Evolutionary conservation across 805 yeast genomes (phyloP).

Genomic region (Monosporozyma aquatica): DNA sequence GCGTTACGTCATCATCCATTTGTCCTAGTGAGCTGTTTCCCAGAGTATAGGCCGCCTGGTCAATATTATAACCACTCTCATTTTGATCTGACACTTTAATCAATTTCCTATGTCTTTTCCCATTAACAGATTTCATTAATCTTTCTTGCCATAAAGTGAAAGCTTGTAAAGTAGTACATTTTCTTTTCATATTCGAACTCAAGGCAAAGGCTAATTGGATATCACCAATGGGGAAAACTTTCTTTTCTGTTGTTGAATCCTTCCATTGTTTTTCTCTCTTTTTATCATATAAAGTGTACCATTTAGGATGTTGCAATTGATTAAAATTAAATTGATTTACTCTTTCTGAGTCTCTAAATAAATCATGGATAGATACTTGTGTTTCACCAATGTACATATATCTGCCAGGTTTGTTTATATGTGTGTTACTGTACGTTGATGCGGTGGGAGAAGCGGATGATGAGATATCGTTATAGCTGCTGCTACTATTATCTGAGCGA

Average conservation of each 20-base stretch:
- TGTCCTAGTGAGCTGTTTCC: no score
- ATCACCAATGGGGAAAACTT: conserved; percentile 17
- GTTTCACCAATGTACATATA: conserved; percentile 27
- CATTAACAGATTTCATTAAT: conserved; percentile 2
- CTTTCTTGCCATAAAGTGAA: conserved; percentile 19
- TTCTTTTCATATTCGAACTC: conserved; percentile 10
- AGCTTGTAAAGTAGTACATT: conserved; percentile 14
- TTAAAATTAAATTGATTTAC: conserved; percentile 1
- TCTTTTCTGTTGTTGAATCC: conserved; percentile 7
- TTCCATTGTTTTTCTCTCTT: conserved; percentile 9
- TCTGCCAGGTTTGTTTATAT: neutral
- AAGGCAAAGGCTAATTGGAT: conserved; percentile 19
- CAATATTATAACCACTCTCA: neutral
- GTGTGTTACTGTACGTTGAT: neutral
- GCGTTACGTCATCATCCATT: conserved; percentile 3
- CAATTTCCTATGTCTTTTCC: conserved; percentile 1
- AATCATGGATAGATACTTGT: conserved; percentile 21
- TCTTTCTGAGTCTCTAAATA: conserved; percentile 17
- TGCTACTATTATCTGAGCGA: no score
- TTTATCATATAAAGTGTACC: conserved; percentile 25
- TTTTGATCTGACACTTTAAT: neutral
- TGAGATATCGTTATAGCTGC: neutral
- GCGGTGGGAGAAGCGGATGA: neutral
- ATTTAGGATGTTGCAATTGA: conserved; percentile 9
- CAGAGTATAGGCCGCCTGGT: no score